Base-by-base conservation (phyloP, 2,329 filamentous ascomycete genomes). In the Xenosphaeropsis pyriputrescens region DNA sequence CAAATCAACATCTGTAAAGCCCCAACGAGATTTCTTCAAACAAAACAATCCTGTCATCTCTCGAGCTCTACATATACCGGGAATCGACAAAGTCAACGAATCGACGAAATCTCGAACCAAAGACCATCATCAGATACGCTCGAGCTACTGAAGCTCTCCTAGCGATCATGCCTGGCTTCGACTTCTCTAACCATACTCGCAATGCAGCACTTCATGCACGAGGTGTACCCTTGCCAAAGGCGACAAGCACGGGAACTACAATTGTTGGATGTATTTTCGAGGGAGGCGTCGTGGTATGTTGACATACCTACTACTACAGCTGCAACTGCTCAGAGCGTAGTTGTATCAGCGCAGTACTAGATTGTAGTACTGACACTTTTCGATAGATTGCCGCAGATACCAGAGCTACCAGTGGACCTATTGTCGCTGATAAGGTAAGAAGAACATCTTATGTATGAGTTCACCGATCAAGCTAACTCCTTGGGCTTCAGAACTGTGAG, bases 101-200 rank as follows among this genome's bases (percentile, higher is more conserved):
- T 3, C 22, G 22, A 26, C 8, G 3, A 5, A 11, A 26, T 26
- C 8, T 9, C 22, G 8, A 9, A 26, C 12, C 22, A 9, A 26
- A 26, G 8, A 26, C 8, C 12, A 26, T 11, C 8, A 26, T 26
- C 22, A 26, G 8, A 26, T 26, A 26, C 22, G 8, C 12, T 26
- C 12, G 22, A 39, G 43, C 43, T 43, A 39, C 32, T 38, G 34
- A 41, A 44, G 47, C 42, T 48, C 37, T 38, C 38, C 32, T 39
- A 33, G 33, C 15, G 15, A 79, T 56, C 54, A 98, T 98, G 91
- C 79, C 84, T 54, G 88, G 88, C 67, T 94, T 95, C 73, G 88
- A 96, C 68, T 98, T 98, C 73, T 93, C 86, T 62, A 98, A 98
- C 73, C 91, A 96, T 76, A 94, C 94, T 75, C 85, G 91, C 70